Conservation (phyloP, 2,329 filamentous ascomycete species). For the Penicillium griseofulvum region DNA sequence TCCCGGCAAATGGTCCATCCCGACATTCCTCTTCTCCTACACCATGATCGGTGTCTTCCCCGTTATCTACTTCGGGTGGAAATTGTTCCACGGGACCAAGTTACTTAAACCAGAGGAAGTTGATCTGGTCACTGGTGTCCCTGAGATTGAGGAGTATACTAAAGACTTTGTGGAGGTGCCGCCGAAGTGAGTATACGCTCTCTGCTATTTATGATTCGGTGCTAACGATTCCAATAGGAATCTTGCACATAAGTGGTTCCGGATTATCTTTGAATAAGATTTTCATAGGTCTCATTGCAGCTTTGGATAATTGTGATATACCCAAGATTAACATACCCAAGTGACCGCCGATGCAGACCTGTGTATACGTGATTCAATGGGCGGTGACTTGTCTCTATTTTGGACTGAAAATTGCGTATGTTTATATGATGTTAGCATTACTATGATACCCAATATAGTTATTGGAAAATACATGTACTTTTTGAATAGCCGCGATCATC, state of each 20-base stretch:
- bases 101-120: conserved; percentile 57
- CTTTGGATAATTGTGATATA: neutral
- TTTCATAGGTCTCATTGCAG: neutral
- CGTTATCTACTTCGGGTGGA: conserved; percentile 68
- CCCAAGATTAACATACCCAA: neutral
- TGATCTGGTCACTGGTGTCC: conserved; percentile 62
- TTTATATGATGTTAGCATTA: neutral
- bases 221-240: conserved; percentile 24
- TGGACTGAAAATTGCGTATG: neutral
- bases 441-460: conserved; percentile 1
- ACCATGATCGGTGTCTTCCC: conserved; percentile 72
- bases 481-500: neutral
- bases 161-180: conserved; percentile 56
- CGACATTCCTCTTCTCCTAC: conserved; percentile 74
- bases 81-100: conserved; percentile 64
- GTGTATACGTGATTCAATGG: neutral
- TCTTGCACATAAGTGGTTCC: conserved; percentile 19
- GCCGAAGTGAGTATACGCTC: conserved; percentile 48
- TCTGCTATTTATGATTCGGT: neutral
- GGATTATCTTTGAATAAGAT: conserved; percentile 21
- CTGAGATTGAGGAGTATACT: conserved; percentile 67
- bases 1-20: conserved; percentile 63
- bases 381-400: neutral
- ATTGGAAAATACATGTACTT: neutral
- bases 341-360: neutral